Base-by-base conservation (phyloP, 257 asterid species). In the Ilex aquifolium region DNA sequence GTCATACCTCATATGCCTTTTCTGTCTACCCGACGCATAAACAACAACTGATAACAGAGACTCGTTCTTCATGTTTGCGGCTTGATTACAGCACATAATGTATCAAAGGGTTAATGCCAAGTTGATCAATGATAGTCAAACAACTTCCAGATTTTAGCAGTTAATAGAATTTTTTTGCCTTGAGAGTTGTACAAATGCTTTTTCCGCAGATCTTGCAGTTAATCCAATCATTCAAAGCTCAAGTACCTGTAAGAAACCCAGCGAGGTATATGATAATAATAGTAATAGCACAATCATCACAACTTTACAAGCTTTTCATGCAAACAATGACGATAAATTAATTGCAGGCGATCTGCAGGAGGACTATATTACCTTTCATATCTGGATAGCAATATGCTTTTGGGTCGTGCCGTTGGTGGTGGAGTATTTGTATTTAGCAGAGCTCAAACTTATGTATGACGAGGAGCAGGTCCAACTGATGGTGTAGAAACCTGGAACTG, bases 321-420 rank as follows among this genome's bases (percentile, higher is more conserved):
- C 42, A 36, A 36, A 36, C 8, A 36, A 36, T 36, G 5, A 36
- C 7, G 8, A 36, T 36, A 36, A 36, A 14, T 61, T 61, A 29
- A 65, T 32, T 72, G 65, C 63, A 90, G 95, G 78, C 76, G 63
- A 51, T 82, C 96, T 16, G 88, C 84, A 7, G 96, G 98, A 57
- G 98, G 98, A 7, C 74, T 91, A 32, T 91, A 88, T 78, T 84
- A 86, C 80, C 86, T 91, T 50, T 88, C 96, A 2, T 88, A 82
- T 80, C 74, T 91, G 59, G 98, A 91, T 66, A 77, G 57, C 69
- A 77, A 88, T 72, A 88, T 91, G 92, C 95, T 91, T 65, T 57
- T 91, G 66, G 95, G 96, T 9, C 92, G 98, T 17, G 84, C 96
- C 6, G 91, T 88, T 62, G 96, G 96, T 13, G 96, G 95, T 6